Percentiles rank a stretch among this genome's conserved stretches.
These are phyloP conservation scores for Lactuca saligna DNA, from an alignment of 129 eudicot genomes.

Conservation along the genomic window DNA sequence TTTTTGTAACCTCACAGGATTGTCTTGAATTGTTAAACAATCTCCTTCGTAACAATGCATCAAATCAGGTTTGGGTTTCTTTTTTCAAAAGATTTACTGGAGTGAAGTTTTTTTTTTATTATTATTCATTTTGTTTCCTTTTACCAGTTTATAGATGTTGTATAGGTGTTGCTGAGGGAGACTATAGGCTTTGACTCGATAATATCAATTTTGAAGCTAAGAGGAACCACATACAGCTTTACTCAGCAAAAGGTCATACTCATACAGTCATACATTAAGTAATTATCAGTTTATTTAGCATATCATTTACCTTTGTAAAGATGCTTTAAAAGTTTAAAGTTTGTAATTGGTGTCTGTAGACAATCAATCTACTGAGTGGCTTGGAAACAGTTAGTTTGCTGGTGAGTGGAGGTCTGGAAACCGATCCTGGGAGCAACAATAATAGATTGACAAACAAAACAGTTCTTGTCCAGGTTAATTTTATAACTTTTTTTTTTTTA, in stretches of 20 bases:
- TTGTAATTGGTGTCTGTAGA: slow-evolving; percentile 59
- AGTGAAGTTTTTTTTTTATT: slow-evolving; percentile 9
- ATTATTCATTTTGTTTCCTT: slow-evolving; percentile 9
- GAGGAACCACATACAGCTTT: slow-evolving; percentile 85
- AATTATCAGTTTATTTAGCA: slow-evolving; percentile 15
- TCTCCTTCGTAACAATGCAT: slow-evolving; percentile 70
- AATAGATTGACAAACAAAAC: slow-evolving; percentile 75
- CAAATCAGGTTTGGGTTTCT: slow-evolving; percentile 72
- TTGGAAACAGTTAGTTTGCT: slow-evolving; percentile 83
- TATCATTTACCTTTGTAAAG: slow-evolving; percentile 18
- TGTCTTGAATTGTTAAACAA: slow-evolving; percentile 90
- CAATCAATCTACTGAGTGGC: slow-evolving; percentile 84
- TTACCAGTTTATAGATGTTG: slow-evolving; percentile 31
- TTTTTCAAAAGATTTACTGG: background rate
- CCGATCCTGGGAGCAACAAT: slow-evolving; percentile 65
- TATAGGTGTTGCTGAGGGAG: slow-evolving; percentile 85
- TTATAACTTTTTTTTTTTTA: slow-evolving; percentile 15
- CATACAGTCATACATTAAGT: slow-evolving; percentile 9
- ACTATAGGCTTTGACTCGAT: slow-evolving; percentile 85
- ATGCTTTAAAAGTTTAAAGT: slow-evolving; percentile 11
- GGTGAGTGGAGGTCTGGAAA: slow-evolving; percentile 50
- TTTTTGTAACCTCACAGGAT: slow-evolving; percentile 54
- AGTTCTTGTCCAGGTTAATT: slow-evolving; percentile 83
- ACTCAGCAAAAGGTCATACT: slow-evolving; percentile 94
- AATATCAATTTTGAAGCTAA: slow-evolving; percentile 78